These are phyloP conservation scores for Candida krabiensis DNA, from an alignment of 805 yeast species.

Conservation along the genomic window DNA sequence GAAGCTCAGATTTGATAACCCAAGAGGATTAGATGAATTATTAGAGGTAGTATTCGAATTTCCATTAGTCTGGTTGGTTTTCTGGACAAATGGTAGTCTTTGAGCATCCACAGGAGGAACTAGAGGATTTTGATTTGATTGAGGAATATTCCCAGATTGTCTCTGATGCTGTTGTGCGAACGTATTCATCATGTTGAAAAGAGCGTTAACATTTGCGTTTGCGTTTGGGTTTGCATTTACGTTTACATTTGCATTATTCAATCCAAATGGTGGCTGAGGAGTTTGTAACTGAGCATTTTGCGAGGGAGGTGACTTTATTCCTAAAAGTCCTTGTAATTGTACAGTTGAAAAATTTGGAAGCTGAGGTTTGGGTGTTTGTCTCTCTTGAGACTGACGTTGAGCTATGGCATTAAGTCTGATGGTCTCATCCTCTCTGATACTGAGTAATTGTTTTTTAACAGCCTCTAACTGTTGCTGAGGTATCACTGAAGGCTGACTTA, in stretches of 20 bases:
- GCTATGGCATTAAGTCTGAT: conserved; percentile 26
- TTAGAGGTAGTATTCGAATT: conserved; percentile 2
- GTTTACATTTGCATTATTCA: conserved; percentile 18
- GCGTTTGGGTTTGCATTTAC: too few relatives aligned
- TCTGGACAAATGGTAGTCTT: conserved; percentile 3
- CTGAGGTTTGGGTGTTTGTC: conserved; percentile 8
- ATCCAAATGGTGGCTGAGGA: background rate
- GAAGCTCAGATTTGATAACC: conserved; percentile 13
- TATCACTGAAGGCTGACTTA: conserved; percentile 31
- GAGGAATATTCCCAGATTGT: background rate
- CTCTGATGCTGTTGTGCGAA: conserved; percentile 16
- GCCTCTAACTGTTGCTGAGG: conserved; percentile 31
- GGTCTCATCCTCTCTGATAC: conserved; percentile 35
- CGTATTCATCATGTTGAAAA: conserved; percentile 26
- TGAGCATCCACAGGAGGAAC: too few relatives aligned
- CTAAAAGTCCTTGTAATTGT: conserved; percentile 25
- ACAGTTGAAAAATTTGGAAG: conserved; percentile 37
- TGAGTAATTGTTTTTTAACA: conserved; percentile 32
- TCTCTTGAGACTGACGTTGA: conserved; percentile 27
- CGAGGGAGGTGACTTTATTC: conserved; percentile 8
- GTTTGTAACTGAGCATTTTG: conserved; percentile 2
- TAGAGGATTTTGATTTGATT: conserved; percentile 6
- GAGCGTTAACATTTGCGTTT: conserved; percentile 21
- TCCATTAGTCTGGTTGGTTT: background rate
- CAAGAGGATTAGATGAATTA: conserved; percentile 8